These are phyloP conservation scores for Bacterosira constricta DNA, from an alignment of 108 stramenopile species.

Conservation along the genomic window DNA sequence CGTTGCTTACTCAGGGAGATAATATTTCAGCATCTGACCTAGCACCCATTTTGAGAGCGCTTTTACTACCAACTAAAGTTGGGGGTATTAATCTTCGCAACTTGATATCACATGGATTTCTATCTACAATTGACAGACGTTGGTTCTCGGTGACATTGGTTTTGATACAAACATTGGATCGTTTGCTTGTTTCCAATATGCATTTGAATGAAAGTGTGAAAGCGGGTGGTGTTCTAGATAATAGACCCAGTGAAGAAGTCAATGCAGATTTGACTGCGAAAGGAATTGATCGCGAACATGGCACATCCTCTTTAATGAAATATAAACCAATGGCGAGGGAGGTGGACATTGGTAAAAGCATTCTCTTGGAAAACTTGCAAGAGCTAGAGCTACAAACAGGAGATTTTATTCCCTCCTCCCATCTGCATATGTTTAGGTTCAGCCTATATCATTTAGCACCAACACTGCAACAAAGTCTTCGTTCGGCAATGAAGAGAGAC, in stretches of 20 bases:
- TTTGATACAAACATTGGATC: constrained; percentile 39
- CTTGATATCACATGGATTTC: constrained; percentile 73
- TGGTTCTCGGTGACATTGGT: constrained; percentile 61
- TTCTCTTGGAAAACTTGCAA: constrained; percentile 1
- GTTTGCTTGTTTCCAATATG: too few relatives aligned
- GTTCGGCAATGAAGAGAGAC: too few relatives aligned
- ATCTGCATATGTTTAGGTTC: constrained; percentile 4
- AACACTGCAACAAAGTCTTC: constrained; percentile 4
- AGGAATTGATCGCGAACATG: constrained; percentile 2
- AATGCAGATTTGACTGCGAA: background rate
- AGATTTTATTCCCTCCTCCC: constrained; percentile 20
- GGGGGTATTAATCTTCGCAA: constrained; percentile 71
- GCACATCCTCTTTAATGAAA: constrained; percentile 2
- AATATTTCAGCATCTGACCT: background rate
- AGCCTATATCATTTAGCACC: constrained; percentile 1
- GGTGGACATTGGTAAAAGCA: constrained; percentile 2
- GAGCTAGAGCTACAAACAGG: background rate
- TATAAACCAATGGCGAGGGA: constrained; percentile 17
- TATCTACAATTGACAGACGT: constrained; percentile 53
- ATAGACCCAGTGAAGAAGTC: too few relatives aligned
- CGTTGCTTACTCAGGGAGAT: too few relatives aligned
- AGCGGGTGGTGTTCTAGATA: too few relatives aligned
- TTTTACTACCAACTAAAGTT: constrained; percentile 53
- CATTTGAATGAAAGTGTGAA: too few relatives aligned
- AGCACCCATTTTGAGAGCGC: constrained; percentile 31